Conservation (phyloP, 2,329 filamentous ascomycete species). For the Aspergillus terreus region DNA sequence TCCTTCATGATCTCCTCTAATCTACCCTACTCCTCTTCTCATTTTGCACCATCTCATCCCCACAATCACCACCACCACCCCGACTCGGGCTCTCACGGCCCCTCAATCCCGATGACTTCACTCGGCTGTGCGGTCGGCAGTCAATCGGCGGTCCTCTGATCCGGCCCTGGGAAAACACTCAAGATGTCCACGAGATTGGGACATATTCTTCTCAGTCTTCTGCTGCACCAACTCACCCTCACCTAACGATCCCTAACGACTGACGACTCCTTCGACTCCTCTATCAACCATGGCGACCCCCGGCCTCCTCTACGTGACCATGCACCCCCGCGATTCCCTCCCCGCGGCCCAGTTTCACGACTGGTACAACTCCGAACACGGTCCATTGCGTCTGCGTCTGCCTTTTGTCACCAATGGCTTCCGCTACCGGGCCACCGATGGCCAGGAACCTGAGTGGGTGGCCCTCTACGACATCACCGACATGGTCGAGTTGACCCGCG, state of each 20-base stretch:
- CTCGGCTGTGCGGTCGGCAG: background rate
- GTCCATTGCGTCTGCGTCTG: slow-evolving; percentile 72
- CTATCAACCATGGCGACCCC: slow-evolving; percentile 39
- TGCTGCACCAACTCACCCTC: background rate
- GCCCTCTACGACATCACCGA: slow-evolving; percentile 78
- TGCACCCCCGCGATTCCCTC: slow-evolving; percentile 69
- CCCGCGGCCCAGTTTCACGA: slow-evolving; percentile 73
- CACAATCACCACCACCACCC: too few relatives aligned
- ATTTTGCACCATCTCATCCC: background rate
- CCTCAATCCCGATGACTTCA: slow-evolving; percentile 1
- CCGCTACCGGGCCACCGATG: slow-evolving; percentile 68
- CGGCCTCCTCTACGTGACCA: slow-evolving; percentile 80
- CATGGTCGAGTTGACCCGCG: slow-evolving; percentile 65
- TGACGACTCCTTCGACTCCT: background rate
- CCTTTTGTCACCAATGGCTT: slow-evolving; percentile 74
- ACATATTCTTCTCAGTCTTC: too few relatives aligned
- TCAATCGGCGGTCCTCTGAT: background rate
- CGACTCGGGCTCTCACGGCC: background rate
- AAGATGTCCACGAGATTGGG: background rate
- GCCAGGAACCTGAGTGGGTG: slow-evolving; percentile 63
- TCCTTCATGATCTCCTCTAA: background rate
- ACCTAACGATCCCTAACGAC: background rate
- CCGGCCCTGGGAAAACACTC: background rate
- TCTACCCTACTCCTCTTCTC: background rate
- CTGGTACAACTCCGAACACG: slow-evolving; percentile 94